Evolutionary conservation across 805 yeast species (phyloP).

Genomic region (Isabelozyma heimii): DNA sequence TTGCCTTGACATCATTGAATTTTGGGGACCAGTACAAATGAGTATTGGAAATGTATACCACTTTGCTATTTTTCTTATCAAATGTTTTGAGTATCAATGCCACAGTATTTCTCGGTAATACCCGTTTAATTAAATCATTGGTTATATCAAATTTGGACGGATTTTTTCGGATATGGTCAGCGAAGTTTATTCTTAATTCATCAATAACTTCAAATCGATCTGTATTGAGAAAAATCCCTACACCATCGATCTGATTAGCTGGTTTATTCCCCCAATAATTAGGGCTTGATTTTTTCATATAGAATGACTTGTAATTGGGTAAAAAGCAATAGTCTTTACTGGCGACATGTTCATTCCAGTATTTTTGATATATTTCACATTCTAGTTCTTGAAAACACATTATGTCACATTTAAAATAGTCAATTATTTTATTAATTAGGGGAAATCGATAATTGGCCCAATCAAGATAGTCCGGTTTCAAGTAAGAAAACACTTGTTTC

Average conservation of each 20-base stretch:
- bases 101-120: conserved; percentile 53
- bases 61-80: conserved; percentile 39
- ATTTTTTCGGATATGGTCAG: conserved; percentile 23
- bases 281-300: conserved; percentile 50
- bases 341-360: conserved; percentile 35
- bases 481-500: conserved; percentile 54
- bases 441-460: conserved; percentile 50
- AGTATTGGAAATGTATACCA: conserved; percentile 52
- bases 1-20: conserved; percentile 50
- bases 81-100: conserved; percentile 48
- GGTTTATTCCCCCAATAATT: conserved; percentile 48
- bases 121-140: conserved; percentile 28
- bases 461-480: conserved; percentile 43
- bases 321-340: conserved; percentile 2
- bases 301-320: conserved; percentile 45
- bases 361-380: conserved; percentile 31
- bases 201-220: conserved; percentile 43
- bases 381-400: conserved; percentile 63
- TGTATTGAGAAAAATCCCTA: conserved; percentile 51
- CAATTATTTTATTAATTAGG: conserved; percentile 18
- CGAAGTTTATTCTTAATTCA: conserved; percentile 26
- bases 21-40: conserved; percentile 57
- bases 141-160: conserved; percentile 27
- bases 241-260: conserved; percentile 55
- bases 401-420: conserved; percentile 49